Evolutionary conservation across 2,329 filamentous ascomycete genomes (phyloP).

Genomic region (Aspergillus tubingensis): DNA sequence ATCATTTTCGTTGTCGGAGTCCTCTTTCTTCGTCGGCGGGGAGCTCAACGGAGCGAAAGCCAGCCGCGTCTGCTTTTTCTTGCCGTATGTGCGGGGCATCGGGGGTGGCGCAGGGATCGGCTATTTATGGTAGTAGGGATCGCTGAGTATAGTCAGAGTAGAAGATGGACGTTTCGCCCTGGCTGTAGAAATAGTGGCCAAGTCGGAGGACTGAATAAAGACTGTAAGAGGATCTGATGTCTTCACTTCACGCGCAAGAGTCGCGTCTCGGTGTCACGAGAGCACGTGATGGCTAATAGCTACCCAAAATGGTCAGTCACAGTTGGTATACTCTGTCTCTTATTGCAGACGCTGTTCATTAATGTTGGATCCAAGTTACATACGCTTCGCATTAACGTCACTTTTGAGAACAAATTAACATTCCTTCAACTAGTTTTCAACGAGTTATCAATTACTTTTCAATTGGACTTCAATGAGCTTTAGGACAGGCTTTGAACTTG

Average conservation of each 20-base stretch:
- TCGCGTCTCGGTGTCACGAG: conserved; percentile 23
- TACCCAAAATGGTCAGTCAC: not conserved
- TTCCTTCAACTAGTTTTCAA: too few relatives aligned
- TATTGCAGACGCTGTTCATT: too few relatives aligned
- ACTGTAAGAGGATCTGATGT: not conserved
- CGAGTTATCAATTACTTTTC: too few relatives aligned
- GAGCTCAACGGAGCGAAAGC: conserved; percentile 42
- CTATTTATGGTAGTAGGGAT: not conserved
- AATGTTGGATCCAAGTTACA: too few relatives aligned
- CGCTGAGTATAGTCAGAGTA: not conserved
- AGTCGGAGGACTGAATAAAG: not conserved
- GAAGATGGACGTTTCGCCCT: not conserved
- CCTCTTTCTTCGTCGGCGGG: conserved; percentile 26
- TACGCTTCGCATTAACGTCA: too few relatives aligned
- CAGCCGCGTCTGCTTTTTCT: conserved; percentile 46
- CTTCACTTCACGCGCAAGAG: conserved; percentile 15
- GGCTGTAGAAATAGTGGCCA: not conserved
- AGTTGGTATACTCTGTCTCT: not conserved
- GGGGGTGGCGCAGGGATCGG: conserved; percentile 5
- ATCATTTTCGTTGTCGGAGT: conserved; percentile 24
- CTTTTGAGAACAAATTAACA: too few relatives aligned
- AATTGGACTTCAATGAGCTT: too few relatives aligned
- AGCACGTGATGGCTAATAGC: conserved; percentile 23
- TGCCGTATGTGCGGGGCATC: conserved; percentile 36
- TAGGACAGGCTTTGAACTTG: too few relatives aligned